Conservation (phyloP, 2,329 filamentous ascomycete genomes). For the Chaetomium globosum region DNA sequence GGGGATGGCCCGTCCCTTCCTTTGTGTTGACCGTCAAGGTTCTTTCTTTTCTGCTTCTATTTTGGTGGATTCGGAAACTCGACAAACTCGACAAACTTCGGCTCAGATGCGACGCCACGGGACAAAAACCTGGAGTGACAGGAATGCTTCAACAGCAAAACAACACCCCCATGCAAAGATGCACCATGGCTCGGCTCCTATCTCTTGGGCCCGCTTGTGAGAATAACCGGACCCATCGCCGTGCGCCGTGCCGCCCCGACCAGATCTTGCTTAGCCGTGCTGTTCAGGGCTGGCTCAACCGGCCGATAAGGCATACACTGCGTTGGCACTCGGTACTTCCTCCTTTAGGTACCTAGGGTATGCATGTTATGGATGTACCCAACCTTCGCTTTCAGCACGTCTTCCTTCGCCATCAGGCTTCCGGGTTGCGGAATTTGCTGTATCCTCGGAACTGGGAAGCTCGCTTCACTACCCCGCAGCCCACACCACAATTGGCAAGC, state of each 20-base stretch:
- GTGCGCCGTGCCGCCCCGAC: not conserved
- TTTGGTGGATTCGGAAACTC: not conserved
- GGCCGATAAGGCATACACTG: not conserved
- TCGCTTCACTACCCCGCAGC: not conserved
- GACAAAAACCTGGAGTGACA: not conserved
- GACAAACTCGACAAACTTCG: not conserved
- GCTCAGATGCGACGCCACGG: not conserved
- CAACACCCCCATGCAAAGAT: slow-evolving; percentile 1
- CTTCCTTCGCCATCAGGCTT: slow-evolving; percentile 7
- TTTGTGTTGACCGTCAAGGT: not conserved
- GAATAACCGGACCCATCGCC: slow-evolving; percentile 14
- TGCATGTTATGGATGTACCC: too few species aligned
- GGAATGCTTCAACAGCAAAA: not conserved
- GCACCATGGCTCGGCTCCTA: slow-evolving; percentile 27
- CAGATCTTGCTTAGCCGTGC: not conserved
- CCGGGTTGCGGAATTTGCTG: not conserved
- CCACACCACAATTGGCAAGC: not conserved
- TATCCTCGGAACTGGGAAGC: not conserved
- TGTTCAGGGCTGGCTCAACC: not conserved
- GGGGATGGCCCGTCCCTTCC: not conserved
- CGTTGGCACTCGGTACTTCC: not conserved
- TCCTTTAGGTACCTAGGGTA: too few species aligned
- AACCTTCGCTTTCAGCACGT: not conserved
- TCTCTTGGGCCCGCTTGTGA: slow-evolving; percentile 24
- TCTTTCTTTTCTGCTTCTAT: not conserved